phyloP scores from a whole-genome alignment of 1,284 basidiomycete genomes.

The Ganoderma boninense region DNA sequence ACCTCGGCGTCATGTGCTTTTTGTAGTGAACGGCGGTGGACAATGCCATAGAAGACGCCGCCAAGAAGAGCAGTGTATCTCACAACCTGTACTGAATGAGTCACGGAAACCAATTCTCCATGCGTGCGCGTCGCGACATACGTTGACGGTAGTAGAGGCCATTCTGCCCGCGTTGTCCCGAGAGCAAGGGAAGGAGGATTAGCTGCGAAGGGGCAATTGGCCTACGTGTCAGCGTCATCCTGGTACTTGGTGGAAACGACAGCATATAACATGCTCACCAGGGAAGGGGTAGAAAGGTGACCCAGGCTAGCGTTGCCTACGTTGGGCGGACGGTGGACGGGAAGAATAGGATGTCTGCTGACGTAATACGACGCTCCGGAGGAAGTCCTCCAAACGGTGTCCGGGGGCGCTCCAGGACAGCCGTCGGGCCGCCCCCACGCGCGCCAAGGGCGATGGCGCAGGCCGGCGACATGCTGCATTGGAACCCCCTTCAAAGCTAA shows the following conservation, averaged over 20 bases:
- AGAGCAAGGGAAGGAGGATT: constrained; percentile 22
- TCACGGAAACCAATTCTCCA: neutral
- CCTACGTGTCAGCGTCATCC: neutral
- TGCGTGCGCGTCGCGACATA: constrained; percentile 27
- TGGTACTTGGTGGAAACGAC: neutral
- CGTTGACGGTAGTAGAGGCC: constrained; percentile 46
- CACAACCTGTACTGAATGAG: constrained; percentile 72
- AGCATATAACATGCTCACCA: constrained; percentile 17
- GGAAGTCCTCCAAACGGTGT: constrained; percentile 3
- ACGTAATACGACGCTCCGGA: constrained; percentile 23
- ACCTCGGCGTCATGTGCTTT: constrained; percentile 80
- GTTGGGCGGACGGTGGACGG: constrained; percentile 26
- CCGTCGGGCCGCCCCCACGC: neutral
- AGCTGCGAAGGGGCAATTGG: constrained; percentile 13
- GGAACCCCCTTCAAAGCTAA: neutral
- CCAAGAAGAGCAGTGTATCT: constrained; percentile 93
- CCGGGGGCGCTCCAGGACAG: constrained; percentile 3
- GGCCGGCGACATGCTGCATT: neutral
- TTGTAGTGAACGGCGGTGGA: constrained; percentile 92
- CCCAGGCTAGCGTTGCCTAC: constrained; percentile 27
- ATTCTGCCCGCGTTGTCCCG: constrained; percentile 40
- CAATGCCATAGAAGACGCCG: constrained; percentile 93
- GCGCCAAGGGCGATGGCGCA: neutral
- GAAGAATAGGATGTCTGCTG: constrained; percentile 33
- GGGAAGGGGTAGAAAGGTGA: constrained; percentile 16